Evolutionary conservation across 1,284 basidiomycete genomes (phyloP).

Genomic region (Ustilago esculenta): DNA sequence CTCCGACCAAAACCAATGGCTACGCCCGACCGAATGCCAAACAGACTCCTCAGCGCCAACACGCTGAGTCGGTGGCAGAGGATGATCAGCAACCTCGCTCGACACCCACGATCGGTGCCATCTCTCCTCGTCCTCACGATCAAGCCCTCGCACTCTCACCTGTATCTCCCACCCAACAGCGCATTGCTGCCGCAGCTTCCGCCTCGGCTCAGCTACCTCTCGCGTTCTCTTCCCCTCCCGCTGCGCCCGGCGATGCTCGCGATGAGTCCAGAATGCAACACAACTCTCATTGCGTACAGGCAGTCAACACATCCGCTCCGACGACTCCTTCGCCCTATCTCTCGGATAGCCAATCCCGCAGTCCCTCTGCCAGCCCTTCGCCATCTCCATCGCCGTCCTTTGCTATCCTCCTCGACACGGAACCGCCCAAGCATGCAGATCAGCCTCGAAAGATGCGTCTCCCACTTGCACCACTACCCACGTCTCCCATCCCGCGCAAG

Average conservation of each 20-base stretch:
- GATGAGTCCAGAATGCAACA: not conserved
- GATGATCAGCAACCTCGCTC: conserved; percentile 22
- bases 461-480: conserved; percentile 26
- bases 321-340: conserved; percentile 23
- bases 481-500: conserved; percentile 43
- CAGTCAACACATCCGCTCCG: conserved; percentile 2
- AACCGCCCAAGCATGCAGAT: not conserved
- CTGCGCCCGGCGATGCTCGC: not conserved
- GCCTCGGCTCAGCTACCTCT: conserved; percentile 13
- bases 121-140: conserved; percentile 6
- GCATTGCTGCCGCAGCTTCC: conserved; percentile 10
- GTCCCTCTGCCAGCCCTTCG: conserved; percentile 34
- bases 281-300: not conserved
- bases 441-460: conserved; percentile 16
- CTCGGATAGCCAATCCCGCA: conserved; percentile 33
- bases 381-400: conserved; percentile 25
- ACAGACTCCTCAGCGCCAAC: not conserved
- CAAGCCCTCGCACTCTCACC: conserved; percentile 24
- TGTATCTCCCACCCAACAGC: conserved; percentile 24
- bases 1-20: conserved; percentile 31
- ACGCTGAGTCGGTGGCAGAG: not conserved
- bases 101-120: conserved; percentile 14
- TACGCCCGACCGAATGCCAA: not conserved
- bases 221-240: conserved; percentile 9
- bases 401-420: not conserved